A percentile compares a stretch with the other conserved stretches of the same genome.
Conservation (phyloP, 768 basidiomycete genomes). For the Lactifluus piperatus region DNA sequence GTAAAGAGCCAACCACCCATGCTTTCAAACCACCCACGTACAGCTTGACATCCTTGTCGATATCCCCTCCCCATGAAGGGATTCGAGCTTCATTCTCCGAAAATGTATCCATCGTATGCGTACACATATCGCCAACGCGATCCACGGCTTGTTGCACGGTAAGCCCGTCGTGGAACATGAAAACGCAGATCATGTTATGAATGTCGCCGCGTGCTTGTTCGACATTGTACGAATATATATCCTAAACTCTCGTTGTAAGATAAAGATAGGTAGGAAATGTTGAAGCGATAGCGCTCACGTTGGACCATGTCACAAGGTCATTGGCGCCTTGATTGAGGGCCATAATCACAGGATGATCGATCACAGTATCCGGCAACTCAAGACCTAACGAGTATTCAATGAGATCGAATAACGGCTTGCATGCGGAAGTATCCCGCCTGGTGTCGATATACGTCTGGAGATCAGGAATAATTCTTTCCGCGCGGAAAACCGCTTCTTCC, state of each 20-base stretch:
- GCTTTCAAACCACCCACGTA: conserved; percentile 67
- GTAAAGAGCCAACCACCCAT: conserved; percentile 70
- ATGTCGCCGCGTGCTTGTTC: conserved; percentile 77
- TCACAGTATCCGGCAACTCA: conserved; percentile 72
- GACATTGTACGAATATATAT: conserved; percentile 80
- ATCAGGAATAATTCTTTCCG: conserved; percentile 54
- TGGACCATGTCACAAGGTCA: conserved; percentile 80
- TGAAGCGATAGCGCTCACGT: conserved; percentile 42
- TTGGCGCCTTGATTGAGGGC: conserved; percentile 68
- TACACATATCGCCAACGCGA: conserved; percentile 69
- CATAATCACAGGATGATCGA: conserved; percentile 61
- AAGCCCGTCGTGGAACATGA: conserved; percentile 67
- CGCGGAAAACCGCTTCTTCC: conserved; percentile 63
- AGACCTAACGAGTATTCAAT: conserved; percentile 78
- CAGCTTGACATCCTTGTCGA: conserved; percentile 52
- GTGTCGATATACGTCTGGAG: conserved; percentile 73
- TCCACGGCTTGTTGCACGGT: conserved; percentile 67
- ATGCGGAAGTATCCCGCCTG: conserved; percentile 74
- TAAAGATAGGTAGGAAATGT: conserved; percentile 18
- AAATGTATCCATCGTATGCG: conserved; percentile 64
- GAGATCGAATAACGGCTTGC: conserved; percentile 74
- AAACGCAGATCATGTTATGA: conserved; percentile 77
- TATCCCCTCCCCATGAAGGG: conserved; percentile 62
- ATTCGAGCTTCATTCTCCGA: conserved; percentile 35
- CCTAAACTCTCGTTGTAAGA: conserved; percentile 31